Evolutionary conservation across 495 filamentous ascomycete genomes (phyloP), one percentile per base, ranked within the genome.

Genomic region (Penicillium robsamsonii): DNA sequence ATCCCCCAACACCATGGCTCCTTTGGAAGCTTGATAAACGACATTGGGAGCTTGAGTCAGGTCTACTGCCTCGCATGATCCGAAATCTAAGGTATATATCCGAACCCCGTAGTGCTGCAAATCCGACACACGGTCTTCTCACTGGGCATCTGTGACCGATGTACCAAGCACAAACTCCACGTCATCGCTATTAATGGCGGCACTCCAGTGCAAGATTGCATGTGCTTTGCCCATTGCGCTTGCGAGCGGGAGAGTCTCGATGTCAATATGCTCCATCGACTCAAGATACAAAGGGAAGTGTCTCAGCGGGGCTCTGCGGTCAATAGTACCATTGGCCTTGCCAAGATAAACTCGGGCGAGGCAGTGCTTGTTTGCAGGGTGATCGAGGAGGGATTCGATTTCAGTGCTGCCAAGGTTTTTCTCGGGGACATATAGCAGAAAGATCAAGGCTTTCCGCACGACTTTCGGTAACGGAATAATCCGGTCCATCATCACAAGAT

Each of bases 271-370:
- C 18, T 55, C 20, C 51, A 58, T 51, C 5, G 6, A 11, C 11
- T 30, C 31, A 22, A 62, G 54, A 25, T 58, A 55, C 22, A 62
- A 40, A 44, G 54, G 59, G 24, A 62, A 47, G 11, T 62, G 57
- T 33, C 50, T 3, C 6, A 61, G 44, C 10, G 53, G 41, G 15
- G 18, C 2, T 7, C 42, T 24, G 5, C 8, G 22, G 17, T 20
- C 24, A 10, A 44, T 29, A 5, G 35, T 18, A 33, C 78, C 57
- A 79, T 80, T 68, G 78, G 70, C 5, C 29, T 57, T 38, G 9
- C 49, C 54, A 12, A 61, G 30, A 22, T 61, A 61, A 5, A 54
- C 20, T 15, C 49, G 42, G 8, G 44, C 54, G 2, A 61, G 54
- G 22, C 58, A 61, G 30, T 61, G 54, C 37, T 61, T 61, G 44